phyloP scores from a whole-genome alignment of 2,329 filamentous ascomycete genomes.

The Colletotrichum gigasporum region DNA sequence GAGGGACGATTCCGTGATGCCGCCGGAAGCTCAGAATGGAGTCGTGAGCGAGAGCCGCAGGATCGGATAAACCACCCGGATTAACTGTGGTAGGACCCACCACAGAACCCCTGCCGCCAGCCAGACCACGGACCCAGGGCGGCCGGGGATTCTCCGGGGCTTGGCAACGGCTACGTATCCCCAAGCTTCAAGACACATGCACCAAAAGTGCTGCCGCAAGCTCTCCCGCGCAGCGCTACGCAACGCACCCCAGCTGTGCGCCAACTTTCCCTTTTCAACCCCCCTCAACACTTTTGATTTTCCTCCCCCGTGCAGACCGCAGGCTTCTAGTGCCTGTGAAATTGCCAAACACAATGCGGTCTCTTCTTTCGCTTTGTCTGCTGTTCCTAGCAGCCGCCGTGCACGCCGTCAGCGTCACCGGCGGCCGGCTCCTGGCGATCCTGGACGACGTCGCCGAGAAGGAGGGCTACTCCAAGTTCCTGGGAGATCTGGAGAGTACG shows the following conservation, averaged over 20 bases:
- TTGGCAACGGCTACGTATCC: constrained; percentile 37
- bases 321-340: constrained; percentile 16
- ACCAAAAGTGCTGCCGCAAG: constrained; percentile 29
- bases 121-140: not conserved
- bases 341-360: constrained; percentile 71
- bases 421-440: constrained; percentile 87
- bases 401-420: constrained; percentile 81
- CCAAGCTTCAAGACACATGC: constrained; percentile 36
- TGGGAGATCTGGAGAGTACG: constrained; percentile 76
- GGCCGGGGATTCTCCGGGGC: constrained; percentile 26
- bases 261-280: constrained; percentile 29
- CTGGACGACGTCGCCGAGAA: constrained; percentile 86
- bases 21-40: constrained; percentile 25
- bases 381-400: constrained; percentile 73
- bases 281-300: constrained; percentile 24
- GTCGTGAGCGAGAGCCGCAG: not conserved
- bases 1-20: constrained; percentile 6
- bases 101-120: not conserved
- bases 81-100: not conserved
- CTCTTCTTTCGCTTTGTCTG: constrained; percentile 75
- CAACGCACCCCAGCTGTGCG: constrained; percentile 33
- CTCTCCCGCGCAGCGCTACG: constrained; percentile 29
- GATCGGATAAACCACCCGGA: constrained; percentile 18
- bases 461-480: constrained; percentile 83
- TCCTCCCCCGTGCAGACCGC: constrained; percentile 19